A percentile compares a stretch with the other conserved stretches of the same genome.
These are phyloP conservation scores for Neocucurbitaria cava DNA, from an alignment of 2,329 filamentous ascomycete genomes.

Conservation along the genomic window DNA sequence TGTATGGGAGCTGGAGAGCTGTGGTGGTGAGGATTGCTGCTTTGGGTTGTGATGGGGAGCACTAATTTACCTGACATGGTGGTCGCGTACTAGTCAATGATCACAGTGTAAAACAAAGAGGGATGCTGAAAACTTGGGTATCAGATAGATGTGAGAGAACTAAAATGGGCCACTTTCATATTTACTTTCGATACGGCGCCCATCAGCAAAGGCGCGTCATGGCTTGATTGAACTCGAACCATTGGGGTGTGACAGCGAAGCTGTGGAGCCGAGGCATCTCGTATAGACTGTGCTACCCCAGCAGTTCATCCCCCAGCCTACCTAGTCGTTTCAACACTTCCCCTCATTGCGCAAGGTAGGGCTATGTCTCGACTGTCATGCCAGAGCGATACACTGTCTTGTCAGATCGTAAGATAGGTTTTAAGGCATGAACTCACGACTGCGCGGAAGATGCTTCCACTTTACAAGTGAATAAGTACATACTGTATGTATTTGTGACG, in stretches of 20 bases:
- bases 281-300: background rate
- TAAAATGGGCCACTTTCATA: background rate
- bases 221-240: background rate
- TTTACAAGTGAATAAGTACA: background rate
- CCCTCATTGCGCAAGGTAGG: conserved; percentile 7
- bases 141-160: background rate
- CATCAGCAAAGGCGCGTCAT: background rate
- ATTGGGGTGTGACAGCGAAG: background rate
- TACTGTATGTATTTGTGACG: background rate
- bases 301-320: background rate
- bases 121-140: background rate
- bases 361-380: background rate
- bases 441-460: background rate
- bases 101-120: background rate
- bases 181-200: too few relatives aligned
- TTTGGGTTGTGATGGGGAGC: background rate
- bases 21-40: background rate
- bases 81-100: background rate
- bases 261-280: conserved; percentile 17
- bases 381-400: background rate
- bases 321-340: conserved; percentile 1
- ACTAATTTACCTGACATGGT: conserved; percentile 20
- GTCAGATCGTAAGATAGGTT: background rate
- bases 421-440: background rate
- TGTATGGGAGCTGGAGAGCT: conserved; percentile 39